Percentiles rank a stretch among this genome's conserved stretches.
phyloP scores from a whole-genome alignment of 371 early-diverging fungal species.

The Blakeslea trispora region DNA sequence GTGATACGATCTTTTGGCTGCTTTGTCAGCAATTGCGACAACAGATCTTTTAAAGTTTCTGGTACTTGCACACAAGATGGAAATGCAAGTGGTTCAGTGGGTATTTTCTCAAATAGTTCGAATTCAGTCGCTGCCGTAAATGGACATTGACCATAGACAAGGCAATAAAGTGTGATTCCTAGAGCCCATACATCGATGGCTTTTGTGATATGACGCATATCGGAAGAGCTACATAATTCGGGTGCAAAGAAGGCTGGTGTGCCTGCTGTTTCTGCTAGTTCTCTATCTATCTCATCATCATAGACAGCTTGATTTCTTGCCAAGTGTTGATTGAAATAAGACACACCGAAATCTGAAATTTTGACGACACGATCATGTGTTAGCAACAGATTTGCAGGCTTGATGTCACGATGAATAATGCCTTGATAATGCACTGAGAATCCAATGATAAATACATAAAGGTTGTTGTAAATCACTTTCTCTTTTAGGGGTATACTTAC shows the following conservation, averaged over 20 bases:
- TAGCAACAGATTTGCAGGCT: constrained; percentile 87
- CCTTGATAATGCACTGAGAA: constrained; percentile 82
- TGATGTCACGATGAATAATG: constrained; percentile 73
- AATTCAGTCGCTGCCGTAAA: constrained; percentile 93
- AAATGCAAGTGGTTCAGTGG: constrained; percentile 51
- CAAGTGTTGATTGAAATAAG: constrained; percentile 59
- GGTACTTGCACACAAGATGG: constrained; percentile 22
- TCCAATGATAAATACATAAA: too few relatives aligned
- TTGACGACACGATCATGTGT: constrained; percentile 76
- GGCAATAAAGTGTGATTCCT: constrained; percentile 96
- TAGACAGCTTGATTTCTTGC: constrained; percentile 25
- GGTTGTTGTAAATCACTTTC: too few relatives aligned
- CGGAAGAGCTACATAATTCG: constrained; percentile 79
- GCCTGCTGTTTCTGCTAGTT: constrained; percentile 92
- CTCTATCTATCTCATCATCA: constrained; percentile 57
- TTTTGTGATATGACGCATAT: constrained; percentile 62
- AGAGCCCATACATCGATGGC: constrained; percentile 98
- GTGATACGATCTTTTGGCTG: constrained; percentile 78
- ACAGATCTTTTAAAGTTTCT: constrained; percentile 57
- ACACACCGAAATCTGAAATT: constrained; percentile 95
- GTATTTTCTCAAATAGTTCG: constrained; percentile 89
- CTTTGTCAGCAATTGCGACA: constrained; percentile 75
- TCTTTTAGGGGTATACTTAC: constrained; percentile 52
- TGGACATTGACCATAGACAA: constrained; percentile 93
- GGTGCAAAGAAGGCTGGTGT: constrained; percentile 97